Percentiles rank a stretch among this genome's conserved stretches.
phyloP scores from a whole-genome alignment of 257 asterid species.

The Pogostemon cablin region DNA sequence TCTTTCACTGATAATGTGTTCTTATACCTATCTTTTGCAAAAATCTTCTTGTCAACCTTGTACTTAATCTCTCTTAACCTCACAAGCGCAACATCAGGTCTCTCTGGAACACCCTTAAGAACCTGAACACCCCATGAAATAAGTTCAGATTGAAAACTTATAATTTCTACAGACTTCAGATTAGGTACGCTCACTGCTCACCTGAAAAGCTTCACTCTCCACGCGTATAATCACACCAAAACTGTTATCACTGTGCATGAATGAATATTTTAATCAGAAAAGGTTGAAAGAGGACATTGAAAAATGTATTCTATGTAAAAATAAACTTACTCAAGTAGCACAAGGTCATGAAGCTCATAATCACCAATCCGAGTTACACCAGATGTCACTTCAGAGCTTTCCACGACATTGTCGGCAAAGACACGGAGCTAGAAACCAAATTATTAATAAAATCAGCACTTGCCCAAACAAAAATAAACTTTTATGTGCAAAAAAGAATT shows the following conservation, averaged over 20 bases:
- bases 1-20: slow-evolving; percentile 85
- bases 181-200: slow-evolving; percentile 30
- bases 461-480: slow-evolving; percentile 1
- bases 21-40: slow-evolving; percentile 70
- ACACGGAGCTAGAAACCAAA: slow-evolving; percentile 67
- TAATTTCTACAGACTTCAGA: slow-evolving; percentile 7
- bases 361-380: slow-evolving; percentile 90
- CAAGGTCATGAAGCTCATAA: slow-evolving; percentile 96
- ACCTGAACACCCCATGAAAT: slow-evolving; percentile 52
- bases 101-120: slow-evolving; percentile 89
- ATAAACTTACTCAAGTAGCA: slow-evolving; percentile 69
- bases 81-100: slow-evolving; percentile 94
- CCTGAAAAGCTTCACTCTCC: slow-evolving; percentile 97
- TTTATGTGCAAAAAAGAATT: slow-evolving; percentile 6
- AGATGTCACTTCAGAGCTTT: slow-evolving; percentile 96
- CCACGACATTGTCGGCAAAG: slow-evolving; percentile 92
- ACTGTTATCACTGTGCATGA: slow-evolving; percentile 76
- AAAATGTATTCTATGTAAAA: slow-evolving; percentile 10
- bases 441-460: slow-evolving; percentile 14
- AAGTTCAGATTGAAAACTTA: slow-evolving; percentile 33
- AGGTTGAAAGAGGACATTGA: background rate
- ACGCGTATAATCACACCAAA: slow-evolving; percentile 95
- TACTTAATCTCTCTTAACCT: slow-evolving; percentile 85
- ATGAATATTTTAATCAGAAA: slow-evolving; percentile 10
- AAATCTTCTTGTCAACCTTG: slow-evolving; percentile 74